Evolutionary conservation across 2,329 filamentous ascomycete species (phyloP).

Genomic region (Acephala macrosclerotiorum): DNA sequence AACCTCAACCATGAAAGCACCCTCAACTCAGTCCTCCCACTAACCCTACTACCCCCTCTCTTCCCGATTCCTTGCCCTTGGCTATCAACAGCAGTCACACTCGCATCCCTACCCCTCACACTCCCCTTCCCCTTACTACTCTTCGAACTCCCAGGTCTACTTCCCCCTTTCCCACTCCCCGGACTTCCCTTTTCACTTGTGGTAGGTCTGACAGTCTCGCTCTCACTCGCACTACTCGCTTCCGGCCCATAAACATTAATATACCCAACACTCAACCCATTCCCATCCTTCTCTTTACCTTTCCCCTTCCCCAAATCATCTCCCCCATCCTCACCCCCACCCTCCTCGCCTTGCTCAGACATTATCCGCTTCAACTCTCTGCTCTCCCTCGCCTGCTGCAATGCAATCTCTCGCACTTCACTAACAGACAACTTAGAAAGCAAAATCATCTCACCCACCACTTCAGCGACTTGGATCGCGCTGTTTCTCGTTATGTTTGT

Average conservation of each 20-base stretch:
- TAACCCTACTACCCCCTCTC: too few relatives aligned
- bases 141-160: too few relatives aligned
- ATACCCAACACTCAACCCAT: background rate
- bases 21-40: background rate
- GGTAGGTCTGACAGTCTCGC: too few relatives aligned
- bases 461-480: background rate
- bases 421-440: background rate
- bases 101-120: too few relatives aligned
- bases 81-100: too few relatives aligned
- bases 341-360: background rate
- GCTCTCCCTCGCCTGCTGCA: background rate
- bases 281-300: background rate
- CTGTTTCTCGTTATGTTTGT: too few relatives aligned
- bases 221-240: background rate
- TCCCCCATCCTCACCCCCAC: background rate
- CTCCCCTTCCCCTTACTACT: too few relatives aligned
- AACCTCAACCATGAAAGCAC: background rate
- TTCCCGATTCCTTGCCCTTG: too few relatives aligned
- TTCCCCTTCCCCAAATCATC: background rate
- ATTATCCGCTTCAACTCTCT: background rate
- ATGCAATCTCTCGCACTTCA: background rate
- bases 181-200: too few relatives aligned
- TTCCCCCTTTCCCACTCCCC: too few relatives aligned
- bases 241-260: background rate
- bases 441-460: background rate